Evolutionary conservation across 2,329 filamentous ascomycete genomes (phyloP), one percentile per base, ranked within the genome.

Genomic region (Alternaria metachromatica): DNA sequence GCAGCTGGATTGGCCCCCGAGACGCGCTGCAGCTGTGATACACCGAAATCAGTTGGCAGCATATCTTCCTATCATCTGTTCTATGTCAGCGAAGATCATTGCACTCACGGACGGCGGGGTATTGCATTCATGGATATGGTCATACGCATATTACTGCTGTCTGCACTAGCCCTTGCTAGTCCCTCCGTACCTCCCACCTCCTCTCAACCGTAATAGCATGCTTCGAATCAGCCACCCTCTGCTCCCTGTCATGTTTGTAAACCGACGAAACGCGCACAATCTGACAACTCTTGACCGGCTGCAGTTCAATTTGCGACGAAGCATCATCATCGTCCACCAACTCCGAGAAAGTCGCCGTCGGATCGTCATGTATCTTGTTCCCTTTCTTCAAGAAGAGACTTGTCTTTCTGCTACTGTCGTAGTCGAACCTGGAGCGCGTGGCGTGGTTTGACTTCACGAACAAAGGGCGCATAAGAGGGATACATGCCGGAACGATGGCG

Each of bases 401-500:
- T 18, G 28, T 56, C 20, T 21, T 20, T 13, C 48, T 63, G 20
- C 55, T 50, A 26, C 54, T 60, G 1, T 21, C 48, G 23, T 58
- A 55, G 9, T 58, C 30, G 41, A 63, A 49, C 6, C 44, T 54
- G 6, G 58, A 58, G 4, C 37, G 13, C 6, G 43, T 25, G 5
- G 12, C 23, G 13, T 44, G 2, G 5, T 26, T 28, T 21, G 53
- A 30, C 10, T 49, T 46, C 2, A 50, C 44, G 28, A 62, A 63
- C 1, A 72, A 55, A 1, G 70, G 71, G 1, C 71, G 67, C 20
- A 72, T 18, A 11, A 72, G 67, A 2, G 70, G 70, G 2, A 73
- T 55, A 37, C 70, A 73, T 7, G 71, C 69, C 3, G 73, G 54
- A 1, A 60, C 65, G 26, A 75, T 72, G 8, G 72, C 69, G 26